Base-by-base conservation (phyloP, 164 flowering plant genomes). In the Magnolia officinalis region DNA sequence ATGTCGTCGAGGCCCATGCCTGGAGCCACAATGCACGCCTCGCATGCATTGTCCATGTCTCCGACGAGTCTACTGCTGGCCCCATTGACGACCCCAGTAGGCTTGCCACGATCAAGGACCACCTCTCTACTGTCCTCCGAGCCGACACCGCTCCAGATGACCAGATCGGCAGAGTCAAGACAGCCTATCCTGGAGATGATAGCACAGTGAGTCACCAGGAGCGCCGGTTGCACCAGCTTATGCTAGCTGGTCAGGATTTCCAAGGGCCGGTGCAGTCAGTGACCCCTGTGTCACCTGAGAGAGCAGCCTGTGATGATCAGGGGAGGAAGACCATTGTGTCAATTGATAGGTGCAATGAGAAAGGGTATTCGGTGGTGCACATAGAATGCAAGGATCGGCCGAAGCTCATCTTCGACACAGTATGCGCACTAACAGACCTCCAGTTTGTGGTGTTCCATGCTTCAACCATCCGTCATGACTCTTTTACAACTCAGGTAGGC, bases 391-490 rank as follows among this genome's bases (percentile, higher is more conserved):
- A 79, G 76, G 97, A 93, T 85, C 72, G 92, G 50, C 81, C 81
- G 0, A 84, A 87, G 80, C 88, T 93, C 31, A 83, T 91, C 88
- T 93, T 91, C 23, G 97, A 91, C 66, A 85, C 88, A 0, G 89
- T 94, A 0, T 92, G 98, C 78, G 89, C 95, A 0, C 86, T 94
- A 1, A 90, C 88, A 0, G 97, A 92, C 63, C 81, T 94, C 96
- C 86, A 92, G 18, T 92, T 87, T 50, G 85, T 87, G 50, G 80
- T 94, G 16, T 92, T 92, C 80, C 97, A 94, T 81, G 97, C 91
- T 73, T 78, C 90, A 13, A 64, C 86, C 2, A 63, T 72, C 29
- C 80, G 87, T 19, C 78, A 78, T n/a, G 81, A 76, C 51, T 85
- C 79, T 21, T 72, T 70, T 67, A 90, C 95, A 16, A 85, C 78